Evolutionary conservation across 805 yeast species (phyloP), one percentile per base, ranked within the genome.

Genomic region (Candida takata): DNA sequence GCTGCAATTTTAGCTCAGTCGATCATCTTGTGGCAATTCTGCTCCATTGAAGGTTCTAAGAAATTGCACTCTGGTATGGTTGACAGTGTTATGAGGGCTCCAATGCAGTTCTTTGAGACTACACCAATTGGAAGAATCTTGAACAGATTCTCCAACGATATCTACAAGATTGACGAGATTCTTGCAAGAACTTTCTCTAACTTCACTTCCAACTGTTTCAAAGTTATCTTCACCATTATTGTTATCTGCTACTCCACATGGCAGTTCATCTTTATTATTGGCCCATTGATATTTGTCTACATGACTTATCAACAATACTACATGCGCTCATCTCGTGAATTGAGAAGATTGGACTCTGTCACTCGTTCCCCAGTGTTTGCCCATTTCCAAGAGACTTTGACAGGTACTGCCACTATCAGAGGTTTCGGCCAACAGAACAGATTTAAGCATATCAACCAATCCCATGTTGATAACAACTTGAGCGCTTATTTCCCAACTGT

Each of bases 91-190:
- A 60, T 90, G 41, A 71, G 88, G 45, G 92, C 96, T 0, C 97
- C 97, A 43, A 90, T 88, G 97, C 72, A 85, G 23, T 88, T 90
- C 58, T 88, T 88, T 54, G 97, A 88, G 60, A 86, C 95, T 2
- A 88, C 97, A 0, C 97, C 97, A 37, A 78, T 87, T 45, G 97
- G 97, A 25, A 74, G 97, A 63, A 75, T 88, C 38, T 65, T 87
- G 58, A 88, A 88, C 65, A 70, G 97, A 57, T 88, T 88, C 57
- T 84, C 96, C 4, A 87, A 77, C 57, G 97, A 88, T 67, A 74
- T 88, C 35, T 84, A 84, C 62, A 84, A 84, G 57, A 77, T 90
- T 43, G 97, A 88, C 62, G 95, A 85, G 54, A 66, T 68, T 20
- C 63, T 77, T 43, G 83, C 85, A 10, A 69, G 87, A 58, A 79